Evolutionary conservation across 2,329 filamentous ascomycete species (phyloP).

Genomic region (Sclerotinia borealis): DNA sequence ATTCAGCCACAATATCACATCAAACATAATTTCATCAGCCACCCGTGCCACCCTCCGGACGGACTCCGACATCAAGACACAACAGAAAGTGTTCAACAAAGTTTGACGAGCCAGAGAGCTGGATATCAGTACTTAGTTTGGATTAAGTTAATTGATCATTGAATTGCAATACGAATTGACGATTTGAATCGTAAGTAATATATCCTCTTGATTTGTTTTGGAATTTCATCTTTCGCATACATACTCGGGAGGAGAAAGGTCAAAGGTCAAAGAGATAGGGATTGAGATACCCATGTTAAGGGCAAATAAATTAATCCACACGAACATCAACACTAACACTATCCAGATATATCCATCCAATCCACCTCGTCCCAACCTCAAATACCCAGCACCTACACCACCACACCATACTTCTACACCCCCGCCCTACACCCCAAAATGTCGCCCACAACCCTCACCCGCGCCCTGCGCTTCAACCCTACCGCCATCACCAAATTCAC

Average conservation of each 20-base stretch:
- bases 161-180: not conserved
- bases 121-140: not conserved
- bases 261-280: not conserved
- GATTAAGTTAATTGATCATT: not conserved
- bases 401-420: not conserved
- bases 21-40: not conserved
- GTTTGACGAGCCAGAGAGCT: constrained; percentile 1
- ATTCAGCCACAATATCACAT: not conserved
- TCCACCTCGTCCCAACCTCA: not conserved
- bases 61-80: constrained; percentile 3
- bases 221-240: not conserved
- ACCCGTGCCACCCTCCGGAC: not conserved
- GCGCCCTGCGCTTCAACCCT: constrained; percentile 6
- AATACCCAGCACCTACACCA: not conserved
- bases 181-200: not conserved
- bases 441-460: not conserved
- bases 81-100: constrained; percentile 6
- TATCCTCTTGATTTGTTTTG: not conserved
- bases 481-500: constrained; percentile 1
- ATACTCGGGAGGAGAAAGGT: not conserved
- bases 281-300: not conserved
- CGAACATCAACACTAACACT: not conserved
- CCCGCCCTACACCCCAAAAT: not conserved
- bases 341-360: not conserved
- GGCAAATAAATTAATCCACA: not conserved